Percentiles rank a stretch among this genome's conserved stretches.
Conservation (phyloP, 441 rosid genomes). For the Pelargonium citronellum region DNA sequence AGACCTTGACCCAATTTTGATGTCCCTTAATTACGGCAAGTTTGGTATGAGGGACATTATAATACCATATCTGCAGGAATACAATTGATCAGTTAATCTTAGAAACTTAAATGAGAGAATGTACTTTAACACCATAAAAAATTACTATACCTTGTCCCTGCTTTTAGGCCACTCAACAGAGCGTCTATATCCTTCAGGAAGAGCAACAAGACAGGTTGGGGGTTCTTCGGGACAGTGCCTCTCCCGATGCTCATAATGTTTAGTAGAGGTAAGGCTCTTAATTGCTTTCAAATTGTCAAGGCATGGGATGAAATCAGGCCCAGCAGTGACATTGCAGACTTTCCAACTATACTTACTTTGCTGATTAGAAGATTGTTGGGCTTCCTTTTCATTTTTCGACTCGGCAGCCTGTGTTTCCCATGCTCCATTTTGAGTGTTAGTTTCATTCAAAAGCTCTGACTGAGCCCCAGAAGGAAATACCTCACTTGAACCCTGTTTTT, state of each 20-base stretch:
- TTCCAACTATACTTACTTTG: conserved; percentile 53
- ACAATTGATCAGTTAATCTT: conserved; percentile 18
- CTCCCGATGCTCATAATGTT: conserved; percentile 94
- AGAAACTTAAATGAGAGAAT: not conserved
- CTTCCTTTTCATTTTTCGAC: conserved; percentile 77
- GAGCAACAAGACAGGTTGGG: conserved; percentile 80
- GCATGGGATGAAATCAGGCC: conserved; percentile 87
- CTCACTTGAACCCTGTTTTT: conserved; percentile 44
- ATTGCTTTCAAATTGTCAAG: conserved; percentile 82
- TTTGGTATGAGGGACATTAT: conserved; percentile 84
- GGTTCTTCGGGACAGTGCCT: conserved; percentile 84
- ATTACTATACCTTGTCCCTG: conserved; percentile 66
- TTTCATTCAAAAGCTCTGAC: conserved; percentile 75
- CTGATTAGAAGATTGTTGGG: conserved; percentile 44
- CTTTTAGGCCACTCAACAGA: conserved; percentile 89
- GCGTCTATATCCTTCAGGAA: conserved; percentile 73
- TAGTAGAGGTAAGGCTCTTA: conserved; percentile 58
- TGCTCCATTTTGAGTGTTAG: conserved; percentile 54
- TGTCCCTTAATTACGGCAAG: conserved; percentile 81
- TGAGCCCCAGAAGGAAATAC: conserved; percentile 70
- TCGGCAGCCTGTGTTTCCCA: conserved; percentile 83
- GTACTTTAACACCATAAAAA: not conserved
- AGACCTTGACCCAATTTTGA: conserved; percentile 93
- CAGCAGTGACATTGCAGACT: conserved; percentile 76
- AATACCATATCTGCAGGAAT: conserved; percentile 70